Base-by-base conservation (phyloP, 2,329 filamentous ascomycete species). In the Colletotrichum spinosum region DNA sequence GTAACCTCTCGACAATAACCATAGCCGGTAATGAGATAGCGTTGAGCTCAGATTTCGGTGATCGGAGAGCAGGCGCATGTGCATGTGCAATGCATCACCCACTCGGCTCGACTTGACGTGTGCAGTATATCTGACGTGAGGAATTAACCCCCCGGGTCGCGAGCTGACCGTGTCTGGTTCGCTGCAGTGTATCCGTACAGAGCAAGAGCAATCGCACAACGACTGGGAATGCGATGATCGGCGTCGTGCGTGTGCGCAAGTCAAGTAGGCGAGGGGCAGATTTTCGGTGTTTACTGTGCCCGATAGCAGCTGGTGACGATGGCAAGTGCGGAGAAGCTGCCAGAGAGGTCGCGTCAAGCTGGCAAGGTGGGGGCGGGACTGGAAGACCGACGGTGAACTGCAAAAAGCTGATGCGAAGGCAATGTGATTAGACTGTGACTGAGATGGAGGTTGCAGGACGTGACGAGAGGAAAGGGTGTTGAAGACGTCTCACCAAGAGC, bases 231-330 rank as follows among this genome's bases (percentile, higher is more conserved):
- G 42, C 37, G 48, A 66, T 46, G 58, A 56, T 63, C 48, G 63
- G 53, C 59, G 53, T 62, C 51, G 58, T 52, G 58, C 41, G 51
- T 37, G 45, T 51, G 46, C 42, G n/a, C 4, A 25, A 25, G 25
- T 25, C 25, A 25, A 25, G 25, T 25, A 25, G 25, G 25, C 25
- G 25, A 25, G 25, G 25, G 25, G 25, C 25, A 42, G 37, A 37
- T 45, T 57, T 53, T 48, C 52, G 42, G 52, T 48, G 52, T 56
- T 57, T 62, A 63, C 62, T 57, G 58, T 62, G 42, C 44, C 51
- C 46, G 58, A 49, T 53, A 39, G 34, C 57, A 48, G 49, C 37
- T 13, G 37, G 53, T 53, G 52, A 44, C 41, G 52, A 38, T 46
- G 44, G 35, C 10, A 46, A 13, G 58, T 63, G 63, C 58, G 59